Evolutionary conservation across 768 basidiomycete genomes (phyloP).

Genomic region (Suillus sp.): DNA sequence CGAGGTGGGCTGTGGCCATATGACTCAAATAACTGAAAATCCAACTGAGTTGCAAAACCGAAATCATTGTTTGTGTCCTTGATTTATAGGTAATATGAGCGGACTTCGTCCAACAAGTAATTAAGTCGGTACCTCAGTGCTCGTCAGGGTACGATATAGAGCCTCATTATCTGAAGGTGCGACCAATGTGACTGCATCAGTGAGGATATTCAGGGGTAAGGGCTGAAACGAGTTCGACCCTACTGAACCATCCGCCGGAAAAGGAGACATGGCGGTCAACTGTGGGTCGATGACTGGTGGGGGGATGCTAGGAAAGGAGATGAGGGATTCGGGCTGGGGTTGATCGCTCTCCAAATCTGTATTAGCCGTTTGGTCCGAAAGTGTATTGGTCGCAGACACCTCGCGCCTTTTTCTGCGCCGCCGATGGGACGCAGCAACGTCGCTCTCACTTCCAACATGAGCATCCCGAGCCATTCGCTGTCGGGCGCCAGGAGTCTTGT

Average conservation of each 20-base stretch:
- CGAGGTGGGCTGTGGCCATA: slow-evolving; percentile 7
- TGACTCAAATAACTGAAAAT: slow-evolving; percentile 10
- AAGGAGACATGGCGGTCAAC: slow-evolving; percentile 22
- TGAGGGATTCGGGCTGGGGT: neutral
- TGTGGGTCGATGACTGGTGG: slow-evolving; percentile 30
- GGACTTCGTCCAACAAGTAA: slow-evolving; percentile 22
- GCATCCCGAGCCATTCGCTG: slow-evolving; percentile 56
- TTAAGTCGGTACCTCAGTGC: slow-evolving; percentile 34
- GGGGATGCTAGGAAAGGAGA: slow-evolving; percentile 13
- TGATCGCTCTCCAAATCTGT: slow-evolving; percentile 6
- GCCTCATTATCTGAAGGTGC: slow-evolving; percentile 13
- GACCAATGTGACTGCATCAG: slow-evolving; percentile 15
- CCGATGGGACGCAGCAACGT: slow-evolving; percentile 26
- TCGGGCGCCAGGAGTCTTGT: slow-evolving; percentile 77
- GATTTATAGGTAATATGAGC: slow-evolving; percentile 27
- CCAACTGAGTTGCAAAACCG: slow-evolving; percentile 13
- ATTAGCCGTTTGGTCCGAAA: slow-evolving; percentile 12
- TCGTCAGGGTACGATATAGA: slow-evolving; percentile 20
- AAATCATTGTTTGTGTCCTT: slow-evolving; percentile 23
- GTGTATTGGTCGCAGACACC: slow-evolving; percentile 9
- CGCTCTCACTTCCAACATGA: slow-evolving; percentile 36
- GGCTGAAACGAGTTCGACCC: slow-evolving; percentile 9
- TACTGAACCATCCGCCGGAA: slow-evolving; percentile 14
- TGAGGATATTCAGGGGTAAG: slow-evolving; percentile 13
- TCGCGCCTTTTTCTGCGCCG: slow-evolving; percentile 25